Conservation (phyloP, 2,329 filamentous ascomycete species). For the Plectosphaerella cucumerina region DNA sequence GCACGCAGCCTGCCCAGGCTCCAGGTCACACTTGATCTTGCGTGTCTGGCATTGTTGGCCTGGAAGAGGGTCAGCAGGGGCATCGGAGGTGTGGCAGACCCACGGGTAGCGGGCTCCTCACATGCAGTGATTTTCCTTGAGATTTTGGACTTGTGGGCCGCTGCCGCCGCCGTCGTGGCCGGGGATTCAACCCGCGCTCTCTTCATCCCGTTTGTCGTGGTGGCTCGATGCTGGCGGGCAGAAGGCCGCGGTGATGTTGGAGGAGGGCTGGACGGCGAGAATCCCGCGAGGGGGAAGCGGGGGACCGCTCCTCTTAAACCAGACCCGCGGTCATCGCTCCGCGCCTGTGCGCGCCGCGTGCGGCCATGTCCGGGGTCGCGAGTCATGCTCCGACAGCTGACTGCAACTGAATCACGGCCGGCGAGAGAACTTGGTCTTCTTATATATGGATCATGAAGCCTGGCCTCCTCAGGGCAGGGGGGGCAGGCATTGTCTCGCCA, state of each 20-base stretch:
- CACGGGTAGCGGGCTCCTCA: conserved; percentile 11
- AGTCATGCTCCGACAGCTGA: too few species aligned
- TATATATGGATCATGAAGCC: too few species aligned
- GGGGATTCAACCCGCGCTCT: conserved; percentile 14
- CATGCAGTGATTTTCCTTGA: conserved; percentile 26
- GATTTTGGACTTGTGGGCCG: conserved; percentile 22
- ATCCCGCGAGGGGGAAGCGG: too few species aligned
- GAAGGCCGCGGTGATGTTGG: not conserved
- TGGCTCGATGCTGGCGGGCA: not conserved
- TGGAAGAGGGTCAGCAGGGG: conserved; percentile 5
- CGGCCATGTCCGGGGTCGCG: too few species aligned
- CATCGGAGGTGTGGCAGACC: not conserved
- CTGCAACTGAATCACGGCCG: too few species aligned
- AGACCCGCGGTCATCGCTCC: too few species aligned
- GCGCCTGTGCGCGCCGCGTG: too few species aligned
- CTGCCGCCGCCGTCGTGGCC: conserved; percentile 4
- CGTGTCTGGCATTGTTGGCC: conserved; percentile 44
- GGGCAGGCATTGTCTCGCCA: too few species aligned
- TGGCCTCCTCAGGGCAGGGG: too few species aligned
- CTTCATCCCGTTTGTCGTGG: conserved; percentile 12
- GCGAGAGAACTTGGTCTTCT: too few species aligned
- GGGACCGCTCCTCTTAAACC: too few species aligned
- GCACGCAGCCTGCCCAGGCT: conserved; percentile 38
- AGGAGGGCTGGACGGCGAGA: too few species aligned
- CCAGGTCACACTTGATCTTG: conserved; percentile 52